These are phyloP conservation scores for Komagataella phaffii DNA, from an alignment of 805 yeast species.

Conservation along the genomic window DNA sequence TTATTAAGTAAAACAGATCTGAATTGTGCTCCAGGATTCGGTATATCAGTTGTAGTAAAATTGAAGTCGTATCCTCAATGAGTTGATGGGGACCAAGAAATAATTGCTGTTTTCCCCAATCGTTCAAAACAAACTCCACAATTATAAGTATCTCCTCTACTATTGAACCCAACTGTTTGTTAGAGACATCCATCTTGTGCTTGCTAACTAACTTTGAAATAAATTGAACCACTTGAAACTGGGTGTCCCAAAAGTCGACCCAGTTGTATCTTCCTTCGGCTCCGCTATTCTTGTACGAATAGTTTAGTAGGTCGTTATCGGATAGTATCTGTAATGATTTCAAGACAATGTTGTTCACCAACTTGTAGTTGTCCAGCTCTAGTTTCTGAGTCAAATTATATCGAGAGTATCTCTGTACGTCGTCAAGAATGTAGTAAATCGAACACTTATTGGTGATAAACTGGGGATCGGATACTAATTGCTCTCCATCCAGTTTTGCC, in stretches of 20 bases:
- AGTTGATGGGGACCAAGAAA: neutral
- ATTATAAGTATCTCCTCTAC: neutral
- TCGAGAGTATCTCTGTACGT: neutral
- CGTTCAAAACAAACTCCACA: neutral
- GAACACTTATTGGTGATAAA: neutral
- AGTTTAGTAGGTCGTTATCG: neutral
- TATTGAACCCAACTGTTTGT: neutral
- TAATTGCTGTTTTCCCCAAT: neutral
- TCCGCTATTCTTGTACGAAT: neutral
- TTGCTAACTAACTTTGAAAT: neutral
- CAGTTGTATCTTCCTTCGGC: neutral
- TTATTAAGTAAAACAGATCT: neutral
- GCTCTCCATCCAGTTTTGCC: neutral
- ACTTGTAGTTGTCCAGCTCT: neutral
- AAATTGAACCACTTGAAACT: neutral
- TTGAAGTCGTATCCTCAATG: neutral
- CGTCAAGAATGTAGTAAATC: neutral
- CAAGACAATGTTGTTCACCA: neutral
- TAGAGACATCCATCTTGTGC: neutral
- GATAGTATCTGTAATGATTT: neutral
- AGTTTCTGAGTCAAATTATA: neutral
- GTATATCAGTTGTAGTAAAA: neutral
- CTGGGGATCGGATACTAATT: neutral
- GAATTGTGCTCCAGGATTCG: neutral
- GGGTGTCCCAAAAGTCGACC: neutral